Conservation (phyloP, 1,139 yeast species). For the Candida sp. region DNA sequence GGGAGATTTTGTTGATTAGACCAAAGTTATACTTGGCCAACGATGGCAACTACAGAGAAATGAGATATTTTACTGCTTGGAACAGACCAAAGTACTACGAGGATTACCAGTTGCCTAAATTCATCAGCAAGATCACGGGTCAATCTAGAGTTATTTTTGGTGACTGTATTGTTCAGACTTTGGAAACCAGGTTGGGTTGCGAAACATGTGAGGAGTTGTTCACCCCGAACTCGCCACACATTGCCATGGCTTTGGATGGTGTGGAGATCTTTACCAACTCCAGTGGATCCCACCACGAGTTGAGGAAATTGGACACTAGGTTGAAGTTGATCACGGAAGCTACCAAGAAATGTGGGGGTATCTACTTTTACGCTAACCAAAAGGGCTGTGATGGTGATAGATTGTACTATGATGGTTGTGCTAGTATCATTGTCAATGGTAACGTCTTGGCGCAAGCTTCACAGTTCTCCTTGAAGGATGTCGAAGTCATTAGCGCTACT, state of each 20-base stretch:
- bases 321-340: constrained; percentile 89
- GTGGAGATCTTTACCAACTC: constrained; percentile 96
- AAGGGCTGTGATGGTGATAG: constrained; percentile 99
- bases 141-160: constrained; percentile 80
- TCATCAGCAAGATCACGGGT: constrained; percentile 63
- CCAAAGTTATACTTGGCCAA: constrained; percentile 95
- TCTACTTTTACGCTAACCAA: constrained; percentile 92
- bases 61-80: constrained; percentile 98
- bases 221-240: constrained; percentile 96
- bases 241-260: constrained; percentile 90
- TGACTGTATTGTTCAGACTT: constrained; percentile 83
- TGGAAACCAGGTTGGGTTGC: constrained; percentile 89
- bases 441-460: constrained; percentile 90
- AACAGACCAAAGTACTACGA: constrained; percentile 76
- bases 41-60: constrained; percentile 97
- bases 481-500: constrained; percentile 93
- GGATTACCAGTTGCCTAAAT: constrained; percentile 69
- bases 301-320: constrained; percentile 86
- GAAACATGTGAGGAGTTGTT: constrained; percentile 98
- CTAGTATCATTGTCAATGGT: constrained; percentile 92
- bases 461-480: constrained; percentile 88
- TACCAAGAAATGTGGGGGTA: constrained; percentile 95
- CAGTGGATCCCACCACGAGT: constrained; percentile 95
- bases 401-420: constrained; percentile 96
- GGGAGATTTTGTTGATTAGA: constrained; percentile 79